These are phyloP conservation scores for Albatrellus ellisii DNA, from an alignment of 768 basidiomycete species.

Conservation along the genomic window DNA sequence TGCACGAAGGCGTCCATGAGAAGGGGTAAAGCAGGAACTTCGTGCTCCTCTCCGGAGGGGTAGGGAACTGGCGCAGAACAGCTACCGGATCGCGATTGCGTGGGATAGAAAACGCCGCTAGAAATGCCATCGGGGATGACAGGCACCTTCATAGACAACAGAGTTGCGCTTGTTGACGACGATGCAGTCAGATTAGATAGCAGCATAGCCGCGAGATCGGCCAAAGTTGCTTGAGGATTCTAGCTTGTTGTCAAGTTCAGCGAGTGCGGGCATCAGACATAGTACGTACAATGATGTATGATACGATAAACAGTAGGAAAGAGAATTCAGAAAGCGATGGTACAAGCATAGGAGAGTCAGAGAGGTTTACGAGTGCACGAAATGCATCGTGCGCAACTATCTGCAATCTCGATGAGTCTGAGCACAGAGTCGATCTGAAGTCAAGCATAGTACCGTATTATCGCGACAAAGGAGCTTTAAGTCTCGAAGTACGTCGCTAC, in stretches of 20 bases:
- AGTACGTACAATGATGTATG: constrained; percentile 77
- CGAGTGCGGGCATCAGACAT: neutral
- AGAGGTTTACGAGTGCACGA: constrained; percentile 85
- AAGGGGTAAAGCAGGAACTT: constrained; percentile 59
- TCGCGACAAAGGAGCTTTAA: constrained; percentile 82
- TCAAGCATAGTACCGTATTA: constrained; percentile 46
- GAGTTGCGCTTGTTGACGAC: constrained; percentile 44
- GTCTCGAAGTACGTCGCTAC: constrained; percentile 62
- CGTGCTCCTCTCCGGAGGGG: constrained; percentile 37
- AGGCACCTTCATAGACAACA: constrained; percentile 55
- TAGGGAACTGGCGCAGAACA: constrained; percentile 63
- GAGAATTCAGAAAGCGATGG: constrained; percentile 51
- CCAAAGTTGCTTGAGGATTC: constrained; percentile 85
- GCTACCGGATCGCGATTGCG: constrained; percentile 70
- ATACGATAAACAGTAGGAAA: constrained; percentile 73
- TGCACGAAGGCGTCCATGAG: constrained; percentile 86
- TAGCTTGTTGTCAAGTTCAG: constrained; percentile 21
- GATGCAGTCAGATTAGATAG: constrained; percentile 88
- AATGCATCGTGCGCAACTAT: constrained; percentile 91
- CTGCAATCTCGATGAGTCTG: constrained; percentile 25
- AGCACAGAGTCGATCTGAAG: neutral
- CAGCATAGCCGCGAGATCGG: constrained; percentile 94
- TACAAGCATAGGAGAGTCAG: constrained; percentile 65
- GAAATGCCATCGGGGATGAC: constrained; percentile 38
- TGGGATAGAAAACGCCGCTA: constrained; percentile 52